A percentile compares a stretch with the other conserved stretches of the same genome.
Evolutionary conservation across 179 eudicot genomes (phyloP).

Genomic region (Pouteria campechiana): DNA sequence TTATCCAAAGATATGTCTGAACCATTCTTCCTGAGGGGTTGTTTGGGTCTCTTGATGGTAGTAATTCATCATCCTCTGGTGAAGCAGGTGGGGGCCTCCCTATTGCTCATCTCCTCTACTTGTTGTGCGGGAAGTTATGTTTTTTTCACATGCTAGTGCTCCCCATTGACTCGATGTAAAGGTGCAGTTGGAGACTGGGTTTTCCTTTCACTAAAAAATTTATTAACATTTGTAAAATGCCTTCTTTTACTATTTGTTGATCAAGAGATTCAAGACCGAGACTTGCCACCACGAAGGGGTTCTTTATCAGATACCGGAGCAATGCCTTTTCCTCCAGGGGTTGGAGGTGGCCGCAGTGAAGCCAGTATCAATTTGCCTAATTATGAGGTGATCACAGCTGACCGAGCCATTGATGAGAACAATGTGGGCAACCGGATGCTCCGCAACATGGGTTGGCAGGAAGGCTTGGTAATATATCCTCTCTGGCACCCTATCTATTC

Average conservation of each 20-base stretch:
- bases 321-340: slow-evolving; percentile 97
- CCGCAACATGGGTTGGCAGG: slow-evolving; percentile 99
- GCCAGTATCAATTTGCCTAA: slow-evolving; percentile 32
- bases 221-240: too few species aligned
- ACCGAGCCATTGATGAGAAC: slow-evolving; percentile 85
- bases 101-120: too few species aligned
- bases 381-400: slow-evolving; percentile 77
- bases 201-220: too few species aligned
- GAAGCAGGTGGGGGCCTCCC: too few species aligned
- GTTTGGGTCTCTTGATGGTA: too few species aligned
- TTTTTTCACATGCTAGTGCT: too few species aligned
- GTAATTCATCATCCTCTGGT: too few species aligned
- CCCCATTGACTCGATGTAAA: too few species aligned
- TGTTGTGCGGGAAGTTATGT: too few species aligned
- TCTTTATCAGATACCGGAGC: slow-evolving; percentile 53
- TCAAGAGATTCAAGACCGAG: slow-evolving; percentile 85
- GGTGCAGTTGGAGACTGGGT: too few species aligned
- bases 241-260: slow-evolving; percentile 34
- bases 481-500: slow-evolving; percentile 19
- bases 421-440: slow-evolving; percentile 99
- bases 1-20: too few species aligned
- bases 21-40: too few species aligned
- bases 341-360: slow-evolving; percentile 66
- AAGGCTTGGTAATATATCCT: slow-evolving; percentile 82
- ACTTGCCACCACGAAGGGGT: slow-evolving; percentile 58